Evolutionary conservation across 2,329 filamentous ascomycete species (phyloP), one percentile per base, ranked within the genome.

Genomic region (Xylariales sp.): DNA sequence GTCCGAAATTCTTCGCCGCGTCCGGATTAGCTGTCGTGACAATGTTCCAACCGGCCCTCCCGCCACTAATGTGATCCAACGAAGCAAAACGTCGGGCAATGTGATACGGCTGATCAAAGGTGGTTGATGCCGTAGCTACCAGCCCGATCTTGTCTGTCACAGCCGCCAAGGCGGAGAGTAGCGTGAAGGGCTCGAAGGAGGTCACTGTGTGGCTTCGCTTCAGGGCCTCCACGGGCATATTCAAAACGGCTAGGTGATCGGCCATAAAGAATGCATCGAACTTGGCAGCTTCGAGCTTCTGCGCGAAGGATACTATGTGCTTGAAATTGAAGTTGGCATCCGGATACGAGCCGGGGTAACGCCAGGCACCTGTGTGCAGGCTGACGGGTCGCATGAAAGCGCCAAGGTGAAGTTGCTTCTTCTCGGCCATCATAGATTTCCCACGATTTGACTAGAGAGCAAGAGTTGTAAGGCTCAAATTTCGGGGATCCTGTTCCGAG

Each of bases 361-460:
- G 64, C 74, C 74, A 78, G 47, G 73, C 73, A 22, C 76, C 72
- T 2, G 71, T 74, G 47, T 79, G 74, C 8, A 78, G 57, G 33
- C 66, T 72, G 2, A 79, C 72, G 1, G 74, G 75, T 14, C 75
- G 70, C 74, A 80, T 78, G 45, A 78, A 79, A 1, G 74, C 75
- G 3, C 75, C 78, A 4, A 80, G 64, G 47, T 79, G 73, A 5
- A 77, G 57, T 46, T 70, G 51, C 29, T 63, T 65, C 39, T 45
- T 49, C 36, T 47, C 51, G 33, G 51, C 33, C 51, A 53, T 53
- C 19, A 15, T 37, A 16, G 6, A 9, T 27, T 15, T 11, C 3
- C 8, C 12, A n/a, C n/a, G n/a, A n/a, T n/a, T n/a, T n/a, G n/a
- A n/a, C n/a, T n/a, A n/a, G n/a, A n/a, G n/a, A n/a, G n/a, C 24